Evolutionary conservation across 768 basidiomycete species (phyloP).

Genomic region (Tricholoma sp.): DNA sequence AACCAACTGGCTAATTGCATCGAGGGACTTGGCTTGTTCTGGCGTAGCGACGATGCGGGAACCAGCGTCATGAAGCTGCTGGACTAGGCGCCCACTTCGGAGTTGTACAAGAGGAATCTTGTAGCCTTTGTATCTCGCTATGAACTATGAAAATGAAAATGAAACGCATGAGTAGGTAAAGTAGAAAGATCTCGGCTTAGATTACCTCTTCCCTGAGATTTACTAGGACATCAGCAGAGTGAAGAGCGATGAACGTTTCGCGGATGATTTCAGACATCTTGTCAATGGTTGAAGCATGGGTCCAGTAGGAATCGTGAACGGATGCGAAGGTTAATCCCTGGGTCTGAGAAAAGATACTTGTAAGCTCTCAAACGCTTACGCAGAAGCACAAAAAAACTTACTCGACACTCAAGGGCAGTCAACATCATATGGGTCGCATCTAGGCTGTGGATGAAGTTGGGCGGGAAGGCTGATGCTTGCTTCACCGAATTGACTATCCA

Average conservation of each 20-base stretch:
- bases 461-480: constrained; percentile 96
- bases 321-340: constrained; percentile 82
- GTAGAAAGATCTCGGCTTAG: constrained; percentile 1
- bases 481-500: constrained; percentile 68
- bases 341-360: constrained; percentile 36
- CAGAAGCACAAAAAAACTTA: constrained; percentile 20
- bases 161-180: constrained; percentile 1
- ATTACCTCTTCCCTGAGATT: constrained; percentile 72
- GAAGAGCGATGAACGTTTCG: constrained; percentile 89
- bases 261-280: constrained; percentile 87
- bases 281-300: constrained; percentile 84
- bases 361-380: constrained; percentile 2
- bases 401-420: constrained; percentile 85
- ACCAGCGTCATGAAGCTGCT: constrained; percentile 40
- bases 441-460: constrained; percentile 96
- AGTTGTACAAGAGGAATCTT: constrained; percentile 56
- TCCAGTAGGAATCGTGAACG: constrained; percentile 99
- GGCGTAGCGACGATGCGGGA: constrained; percentile 36
- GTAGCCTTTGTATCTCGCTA: constrained; percentile 70
- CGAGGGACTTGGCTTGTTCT: constrained; percentile 31
- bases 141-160: constrained; percentile 42
- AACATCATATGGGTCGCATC: constrained; percentile 99
- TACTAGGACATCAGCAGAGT: constrained; percentile 79
- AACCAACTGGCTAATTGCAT: constrained; percentile 28
- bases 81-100: constrained; percentile 28